Conservation (phyloP, 2,329 filamentous ascomycete species). For the Penicillium occitanis region DNA sequence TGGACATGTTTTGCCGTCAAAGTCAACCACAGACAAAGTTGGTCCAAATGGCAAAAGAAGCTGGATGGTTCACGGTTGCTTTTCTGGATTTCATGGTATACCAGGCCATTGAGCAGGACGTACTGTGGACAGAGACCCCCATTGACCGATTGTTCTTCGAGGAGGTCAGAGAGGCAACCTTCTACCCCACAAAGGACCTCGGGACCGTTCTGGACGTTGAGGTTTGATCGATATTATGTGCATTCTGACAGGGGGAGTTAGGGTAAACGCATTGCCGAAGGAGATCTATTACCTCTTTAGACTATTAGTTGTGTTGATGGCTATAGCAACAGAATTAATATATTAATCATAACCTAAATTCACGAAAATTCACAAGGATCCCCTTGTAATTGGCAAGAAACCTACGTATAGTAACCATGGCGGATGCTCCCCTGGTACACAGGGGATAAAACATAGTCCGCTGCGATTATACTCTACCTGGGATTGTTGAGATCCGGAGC, state of each 20-base stretch:
- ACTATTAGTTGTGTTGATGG: too few relatives aligned
- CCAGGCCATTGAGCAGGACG: too few relatives aligned
- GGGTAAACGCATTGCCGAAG: not conserved
- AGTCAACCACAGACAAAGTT: not conserved
- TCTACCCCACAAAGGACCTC: not conserved
- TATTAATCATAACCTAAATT: not conserved
- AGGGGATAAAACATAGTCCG: not conserved
- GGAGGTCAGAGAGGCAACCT: not conserved
- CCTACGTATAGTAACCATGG: not conserved
- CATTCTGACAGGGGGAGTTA: not conserved
- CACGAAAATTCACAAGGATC: not conserved
- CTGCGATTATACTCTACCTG: not conserved
- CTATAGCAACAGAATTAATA: too few relatives aligned
- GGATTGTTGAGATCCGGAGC: not conserved
- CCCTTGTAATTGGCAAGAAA: not conserved
- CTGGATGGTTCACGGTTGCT: too few relatives aligned
- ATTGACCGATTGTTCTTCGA: too few relatives aligned
- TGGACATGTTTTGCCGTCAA: not conserved
- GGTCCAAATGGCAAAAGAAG: not conserved
- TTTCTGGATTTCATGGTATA: too few relatives aligned
- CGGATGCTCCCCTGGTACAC: not conserved
- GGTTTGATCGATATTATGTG: not conserved
- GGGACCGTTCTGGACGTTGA: not conserved
- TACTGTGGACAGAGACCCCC: too few relatives aligned
- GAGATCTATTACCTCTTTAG: not conserved